These are phyloP conservation scores for Kazachstania sp. DNA, from an alignment of 1,139 yeast species.

Conservation along the genomic window DNA sequence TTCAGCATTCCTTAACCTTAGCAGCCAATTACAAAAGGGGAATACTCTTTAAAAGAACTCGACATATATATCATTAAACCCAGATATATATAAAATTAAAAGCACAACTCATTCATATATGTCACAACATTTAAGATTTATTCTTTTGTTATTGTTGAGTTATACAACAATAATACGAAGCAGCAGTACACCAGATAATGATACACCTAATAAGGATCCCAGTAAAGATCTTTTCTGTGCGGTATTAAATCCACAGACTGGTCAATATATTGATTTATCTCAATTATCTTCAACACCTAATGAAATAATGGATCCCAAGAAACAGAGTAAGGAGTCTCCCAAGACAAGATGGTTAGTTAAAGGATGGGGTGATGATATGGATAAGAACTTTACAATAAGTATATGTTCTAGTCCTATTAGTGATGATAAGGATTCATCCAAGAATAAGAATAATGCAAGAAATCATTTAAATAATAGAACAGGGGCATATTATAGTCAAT, in stretches of 20 bases:
- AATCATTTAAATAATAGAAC: slow-evolving; percentile 37
- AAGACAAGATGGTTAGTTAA: slow-evolving; percentile 48
- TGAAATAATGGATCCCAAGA: slow-evolving; percentile 5
- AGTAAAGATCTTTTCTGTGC: slow-evolving; percentile 22
- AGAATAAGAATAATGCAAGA: slow-evolving; percentile 8
- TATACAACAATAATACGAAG: not conserved
- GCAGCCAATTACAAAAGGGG: no score
- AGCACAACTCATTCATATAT: no score
- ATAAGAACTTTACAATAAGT: slow-evolving; percentile 69
- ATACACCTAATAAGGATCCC: not conserved
- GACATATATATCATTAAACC: no score
- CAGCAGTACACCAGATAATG: not conserved
- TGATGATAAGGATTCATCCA: slow-evolving; percentile 25
- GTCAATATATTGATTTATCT: slow-evolving; percentile 28
- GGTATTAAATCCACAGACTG: slow-evolving; percentile 27
- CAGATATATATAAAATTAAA: no score
- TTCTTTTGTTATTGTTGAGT: no score
- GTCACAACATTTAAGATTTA: no score
- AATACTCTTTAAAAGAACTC: no score
- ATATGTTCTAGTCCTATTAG: slow-evolving; percentile 51
- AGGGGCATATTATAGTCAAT: slow-evolving; percentile 58
- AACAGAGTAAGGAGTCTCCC: slow-evolving; percentile 3
- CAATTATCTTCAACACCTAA: slow-evolving; percentile 27
- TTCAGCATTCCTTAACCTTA: no score
- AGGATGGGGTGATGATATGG: slow-evolving; percentile 63